Evolutionary conservation across 768 basidiomycete species (phyloP).

Genomic region (Amanita rimosa): DNA sequence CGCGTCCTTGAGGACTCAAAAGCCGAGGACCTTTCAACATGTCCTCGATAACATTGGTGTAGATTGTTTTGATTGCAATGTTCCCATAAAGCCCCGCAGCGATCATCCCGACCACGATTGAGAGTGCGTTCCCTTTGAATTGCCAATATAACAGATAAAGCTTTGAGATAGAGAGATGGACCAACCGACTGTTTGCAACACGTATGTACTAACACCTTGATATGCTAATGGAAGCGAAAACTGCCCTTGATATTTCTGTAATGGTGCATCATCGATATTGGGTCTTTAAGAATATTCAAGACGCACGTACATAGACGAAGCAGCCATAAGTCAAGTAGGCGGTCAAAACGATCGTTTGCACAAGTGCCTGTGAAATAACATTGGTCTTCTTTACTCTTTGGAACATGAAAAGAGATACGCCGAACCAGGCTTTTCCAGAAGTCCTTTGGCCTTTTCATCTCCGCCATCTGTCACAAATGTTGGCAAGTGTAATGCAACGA

Average conservation of each 20-base stretch:
- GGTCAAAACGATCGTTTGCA: constrained; percentile 37
- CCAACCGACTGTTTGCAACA: constrained; percentile 37
- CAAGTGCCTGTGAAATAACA: constrained; percentile 17
- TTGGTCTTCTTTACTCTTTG: not conserved
- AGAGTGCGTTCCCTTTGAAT: constrained; percentile 28
- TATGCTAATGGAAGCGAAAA: constrained; percentile 38
- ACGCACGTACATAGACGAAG: constrained; percentile 29
- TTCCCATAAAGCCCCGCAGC: constrained; percentile 57
- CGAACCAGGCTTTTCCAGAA: constrained; percentile 57
- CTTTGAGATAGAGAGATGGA: not conserved
- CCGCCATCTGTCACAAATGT: constrained; percentile 36
- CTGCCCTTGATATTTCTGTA: constrained; percentile 47
- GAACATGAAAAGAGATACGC: not conserved
- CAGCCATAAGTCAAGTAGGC: constrained; percentile 47
- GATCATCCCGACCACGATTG: constrained; percentile 40
- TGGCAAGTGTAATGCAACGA: constrained; percentile 11
- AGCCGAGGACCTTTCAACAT: constrained; percentile 39
- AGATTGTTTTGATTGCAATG: constrained; percentile 50
- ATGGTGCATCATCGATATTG: not conserved
- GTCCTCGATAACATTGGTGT: constrained; percentile 40
- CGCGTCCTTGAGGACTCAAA: constrained; percentile 26
- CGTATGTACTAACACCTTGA: constrained; percentile 32
- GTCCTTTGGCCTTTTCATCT: constrained; percentile 59
- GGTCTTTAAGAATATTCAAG: not conserved
- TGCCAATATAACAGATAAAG: not conserved